A percentile compares a stretch with the other conserved stretches of the same genome.
phyloP scores from a whole-genome alignment of 176 grass and related monocot species.

The Aegilops tauschii region DNA sequence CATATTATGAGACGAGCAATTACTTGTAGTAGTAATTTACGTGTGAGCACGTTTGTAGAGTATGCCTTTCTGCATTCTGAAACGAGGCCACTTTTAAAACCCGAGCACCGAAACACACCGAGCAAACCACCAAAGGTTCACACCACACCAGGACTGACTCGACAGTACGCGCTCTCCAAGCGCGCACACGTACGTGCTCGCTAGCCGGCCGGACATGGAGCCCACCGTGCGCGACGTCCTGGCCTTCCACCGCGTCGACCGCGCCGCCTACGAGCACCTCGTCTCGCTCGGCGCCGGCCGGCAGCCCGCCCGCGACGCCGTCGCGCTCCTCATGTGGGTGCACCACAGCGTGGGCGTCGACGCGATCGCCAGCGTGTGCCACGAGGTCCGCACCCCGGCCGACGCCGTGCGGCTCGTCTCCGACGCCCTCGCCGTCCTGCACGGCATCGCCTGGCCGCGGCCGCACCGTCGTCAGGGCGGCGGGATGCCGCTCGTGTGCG shows the following conservation, averaged over 20 bases:
- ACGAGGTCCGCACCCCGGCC: background rate
- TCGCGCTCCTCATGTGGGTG: conserved; percentile 81
- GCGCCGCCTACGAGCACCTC: conserved; percentile 58
- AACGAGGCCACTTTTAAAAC: background rate
- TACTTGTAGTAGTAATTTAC: background rate
- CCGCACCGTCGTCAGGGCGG: background rate
- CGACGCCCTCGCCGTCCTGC: conserved; percentile 51
- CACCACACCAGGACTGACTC: background rate
- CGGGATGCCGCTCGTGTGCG: conserved; percentile 16
- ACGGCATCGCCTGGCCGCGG: background rate
- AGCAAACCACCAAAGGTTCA: background rate
- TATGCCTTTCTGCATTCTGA: background rate
- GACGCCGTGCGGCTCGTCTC: conserved; percentile 39
- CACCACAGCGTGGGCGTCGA: conserved; percentile 33
- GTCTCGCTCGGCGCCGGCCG: conserved; percentile 29
- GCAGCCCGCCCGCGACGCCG: conserved; percentile 45
- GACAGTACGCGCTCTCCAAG: background rate
- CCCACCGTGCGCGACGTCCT: conserved; percentile 59
- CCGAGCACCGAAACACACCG: background rate
- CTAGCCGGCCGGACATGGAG: conserved; percentile 6
- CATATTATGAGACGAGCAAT: background rate
- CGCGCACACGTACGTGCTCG: background rate
- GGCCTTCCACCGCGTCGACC: conserved; percentile 71
- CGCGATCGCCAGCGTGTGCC: conserved; percentile 21
- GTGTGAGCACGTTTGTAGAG: background rate